A percentile compares a stretch with the other conserved stretches of the same genome.
phyloP scores from a whole-genome alignment of 805 yeast genomes.

The Suhomyces canberraensis region DNA sequence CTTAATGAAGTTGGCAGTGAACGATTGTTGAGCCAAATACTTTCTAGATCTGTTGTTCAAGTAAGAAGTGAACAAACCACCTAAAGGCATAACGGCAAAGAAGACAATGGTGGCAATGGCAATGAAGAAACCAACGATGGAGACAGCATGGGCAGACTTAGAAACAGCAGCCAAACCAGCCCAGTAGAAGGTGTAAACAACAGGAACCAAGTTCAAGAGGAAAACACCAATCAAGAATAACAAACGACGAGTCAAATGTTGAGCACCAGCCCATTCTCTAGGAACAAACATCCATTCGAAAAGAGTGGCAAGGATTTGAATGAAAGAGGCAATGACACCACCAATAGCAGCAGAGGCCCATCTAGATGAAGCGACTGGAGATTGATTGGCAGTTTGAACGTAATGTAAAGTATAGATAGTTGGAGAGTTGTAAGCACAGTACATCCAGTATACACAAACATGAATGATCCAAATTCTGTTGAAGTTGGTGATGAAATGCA shows the following conservation, averaged over 20 bases:
- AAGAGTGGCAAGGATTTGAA: conserved; percentile 84
- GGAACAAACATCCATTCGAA: conserved; percentile 97
- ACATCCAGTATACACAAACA: conserved; percentile 89
- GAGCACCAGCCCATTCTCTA: conserved; percentile 99
- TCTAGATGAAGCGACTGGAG: conserved; percentile 83
- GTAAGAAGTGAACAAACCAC: conserved; percentile 92
- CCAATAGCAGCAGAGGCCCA: conserved; percentile 95
- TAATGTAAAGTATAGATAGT: conserved; percentile 85
- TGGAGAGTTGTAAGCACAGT: conserved; percentile 89
- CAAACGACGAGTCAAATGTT: conserved; percentile 86
- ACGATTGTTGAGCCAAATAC: conserved; percentile 90
- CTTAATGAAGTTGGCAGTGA: conserved; percentile 86
- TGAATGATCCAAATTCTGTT: conserved; percentile 98
- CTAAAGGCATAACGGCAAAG: conserved; percentile 93
- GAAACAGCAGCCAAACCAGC: conserved; percentile 67
- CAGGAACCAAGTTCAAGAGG: conserved; percentile 75
- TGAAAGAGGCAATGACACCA: conserved; percentile 78
- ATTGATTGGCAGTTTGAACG: conserved; percentile 75
- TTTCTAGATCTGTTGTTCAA: conserved; percentile 82
- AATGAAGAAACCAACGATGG: conserved; percentile 85
- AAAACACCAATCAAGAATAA: conserved; percentile 67
- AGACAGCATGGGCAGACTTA: conserved; percentile 69
- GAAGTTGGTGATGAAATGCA: conserved; percentile 90
- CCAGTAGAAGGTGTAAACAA: conserved; percentile 79
- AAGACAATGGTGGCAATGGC: conserved; percentile 80